These are phyloP conservation scores for Solanum microdontum DNA, from an alignment of 257 asterid species.

Conservation along the genomic window DNA sequence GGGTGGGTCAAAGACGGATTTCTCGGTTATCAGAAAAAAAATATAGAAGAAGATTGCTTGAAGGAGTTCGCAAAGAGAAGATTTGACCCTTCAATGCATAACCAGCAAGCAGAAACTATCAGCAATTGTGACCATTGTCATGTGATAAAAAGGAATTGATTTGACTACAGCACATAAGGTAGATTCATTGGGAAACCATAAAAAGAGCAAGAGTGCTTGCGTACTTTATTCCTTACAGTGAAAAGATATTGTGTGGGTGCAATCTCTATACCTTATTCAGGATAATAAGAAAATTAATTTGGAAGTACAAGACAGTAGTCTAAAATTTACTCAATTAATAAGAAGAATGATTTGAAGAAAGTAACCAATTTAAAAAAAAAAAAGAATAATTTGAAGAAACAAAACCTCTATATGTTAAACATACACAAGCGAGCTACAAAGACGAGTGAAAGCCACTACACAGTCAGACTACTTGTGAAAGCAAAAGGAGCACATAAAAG, in stretches of 20 bases:
- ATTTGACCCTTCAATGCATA: neutral
- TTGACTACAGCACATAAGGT: neutral
- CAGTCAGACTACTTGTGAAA: neutral
- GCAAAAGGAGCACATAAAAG: neutral
- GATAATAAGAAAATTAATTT: neutral
- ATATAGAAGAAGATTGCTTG: neutral
- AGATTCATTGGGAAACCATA: neutral
- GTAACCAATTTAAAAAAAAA: neutral
- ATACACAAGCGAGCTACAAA: neutral
- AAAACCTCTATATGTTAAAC: neutral
- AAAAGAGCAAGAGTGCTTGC: neutral
- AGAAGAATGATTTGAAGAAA: neutral
- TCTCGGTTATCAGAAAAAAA: too few species aligned
- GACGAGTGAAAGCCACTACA: neutral
- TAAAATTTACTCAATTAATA: neutral
- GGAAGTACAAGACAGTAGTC: neutral
- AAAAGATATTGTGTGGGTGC: neutral
- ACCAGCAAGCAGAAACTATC: neutral
- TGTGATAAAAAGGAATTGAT: neutral
- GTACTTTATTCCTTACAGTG: neutral
- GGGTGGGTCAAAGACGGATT: too few species aligned
- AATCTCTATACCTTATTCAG: neutral
- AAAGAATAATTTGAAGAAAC: neutral
- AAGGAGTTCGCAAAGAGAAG: neutral
- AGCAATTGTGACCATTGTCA: neutral